phyloP scores from a whole-genome alignment of 2,329 filamentous ascomycete genomes.

The Pezicula carpinea region DNA sequence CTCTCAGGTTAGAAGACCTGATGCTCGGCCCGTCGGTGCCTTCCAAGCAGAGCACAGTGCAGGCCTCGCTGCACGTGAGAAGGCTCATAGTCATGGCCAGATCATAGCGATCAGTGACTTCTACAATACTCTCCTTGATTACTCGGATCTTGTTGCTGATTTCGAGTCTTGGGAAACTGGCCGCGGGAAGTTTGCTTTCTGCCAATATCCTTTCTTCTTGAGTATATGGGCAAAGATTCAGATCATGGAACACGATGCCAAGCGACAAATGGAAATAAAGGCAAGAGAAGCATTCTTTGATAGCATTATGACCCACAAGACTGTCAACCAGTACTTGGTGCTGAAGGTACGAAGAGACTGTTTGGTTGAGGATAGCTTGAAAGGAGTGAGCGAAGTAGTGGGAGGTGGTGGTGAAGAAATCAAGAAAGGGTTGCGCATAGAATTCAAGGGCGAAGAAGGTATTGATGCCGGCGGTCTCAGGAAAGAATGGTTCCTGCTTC shows the following conservation, averaged over 20 bases:
- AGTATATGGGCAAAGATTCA: slow-evolving; percentile 91
- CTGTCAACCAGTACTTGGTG: slow-evolving; percentile 71
- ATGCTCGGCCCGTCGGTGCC: slow-evolving; percentile 29
- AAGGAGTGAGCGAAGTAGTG: slow-evolving; percentile 78
- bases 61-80: slow-evolving; percentile 34
- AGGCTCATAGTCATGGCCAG: slow-evolving; percentile 51
- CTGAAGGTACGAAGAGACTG: slow-evolving; percentile 79
- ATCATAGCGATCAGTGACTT: slow-evolving; percentile 78
- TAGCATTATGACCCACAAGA: slow-evolving; percentile 72
- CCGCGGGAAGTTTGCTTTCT: slow-evolving; percentile 75
- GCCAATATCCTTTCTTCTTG: slow-evolving; percentile 86
- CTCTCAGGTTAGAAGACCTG: slow-evolving; percentile 33
- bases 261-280: slow-evolving; percentile 83
- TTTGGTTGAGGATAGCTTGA: slow-evolving; percentile 81
- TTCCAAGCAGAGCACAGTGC: slow-evolving; percentile 32
- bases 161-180: slow-evolving; percentile 84
- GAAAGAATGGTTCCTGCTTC: slow-evolving; percentile 91
- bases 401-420: slow-evolving; percentile 78
- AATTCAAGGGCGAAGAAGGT: slow-evolving; percentile 84
- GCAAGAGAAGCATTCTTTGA: slow-evolving; percentile 88
- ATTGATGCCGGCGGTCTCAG: slow-evolving; percentile 84
- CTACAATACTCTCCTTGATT: slow-evolving; percentile 82
- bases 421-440: slow-evolving; percentile 83
- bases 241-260: slow-evolving; percentile 82
- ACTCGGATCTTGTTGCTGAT: slow-evolving; percentile 77